Base-by-base conservation (phyloP, 208 protist species). In the Herpetomonas tarakana region DNA sequence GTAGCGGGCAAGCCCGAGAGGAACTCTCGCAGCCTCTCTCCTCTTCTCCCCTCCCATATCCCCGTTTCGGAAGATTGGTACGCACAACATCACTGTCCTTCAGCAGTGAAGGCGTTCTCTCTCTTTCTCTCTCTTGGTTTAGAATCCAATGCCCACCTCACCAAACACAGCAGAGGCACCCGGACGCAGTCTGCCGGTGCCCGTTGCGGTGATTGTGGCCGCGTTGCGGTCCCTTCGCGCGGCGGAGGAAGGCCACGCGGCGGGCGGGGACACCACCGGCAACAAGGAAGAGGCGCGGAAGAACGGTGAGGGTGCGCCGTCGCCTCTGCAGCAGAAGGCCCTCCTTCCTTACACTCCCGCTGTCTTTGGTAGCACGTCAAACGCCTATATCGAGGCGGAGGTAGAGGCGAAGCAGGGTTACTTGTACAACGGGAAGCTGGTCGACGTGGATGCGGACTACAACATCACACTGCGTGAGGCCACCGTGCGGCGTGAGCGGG, bases 381-480 rank as follows among this genome's bases (percentile, higher is more conserved):
- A 41, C 70, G 21, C 58, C 47, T 26, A 25, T 74, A 14, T 83
- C n/a, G 68, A 86, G 28, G 85, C 91, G 30, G 85, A 92, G 67
- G 80, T 91, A 29, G 85, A 95, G 71, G 91, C 88, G 7, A 80
- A 49, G 35, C 88, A 95, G 54, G 88, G 88, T 18, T 95, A 95
- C 64, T 57, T 92, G 14, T 91, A 92, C 65, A 54, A 69, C 4
- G 88, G 88, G 18, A 71, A 76, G 50, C 74, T 95, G 35, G 56
- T 74, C 1, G 45, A 65, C 26, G 41, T 95, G 9, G 88, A 95
- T 50, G 81, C 52, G 26, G 53, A 82, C 58, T 95, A 91, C 76
- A 95, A 95, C 57, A 49, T 92, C 18, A 78, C 63, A 7, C 71
- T 94, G 12, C 63, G 61, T 25, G 78, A 91, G 49, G 79, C 81